Percentiles rank a stretch among this genome's conserved stretches.
Evolutionary conservation across 2,329 filamentous ascomycete species (phyloP).

Genomic region (Phyllosticta citribraziliensis): DNA sequence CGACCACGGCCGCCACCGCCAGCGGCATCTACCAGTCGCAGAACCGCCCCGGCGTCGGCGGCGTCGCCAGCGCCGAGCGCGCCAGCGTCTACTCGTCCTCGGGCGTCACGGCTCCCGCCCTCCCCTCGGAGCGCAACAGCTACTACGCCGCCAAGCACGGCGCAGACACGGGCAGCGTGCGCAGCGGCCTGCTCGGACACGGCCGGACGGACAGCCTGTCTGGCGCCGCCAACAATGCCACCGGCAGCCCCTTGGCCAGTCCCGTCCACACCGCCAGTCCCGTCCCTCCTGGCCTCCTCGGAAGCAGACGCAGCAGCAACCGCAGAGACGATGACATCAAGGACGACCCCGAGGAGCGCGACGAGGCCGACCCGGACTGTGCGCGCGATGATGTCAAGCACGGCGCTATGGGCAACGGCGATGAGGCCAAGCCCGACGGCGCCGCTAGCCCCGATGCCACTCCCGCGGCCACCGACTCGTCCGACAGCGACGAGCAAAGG

Average conservation of each 20-base stretch:
- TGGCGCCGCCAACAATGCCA: slow-evolving; percentile 49
- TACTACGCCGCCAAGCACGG: slow-evolving; percentile 54
- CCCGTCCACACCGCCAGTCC: slow-evolving; percentile 15
- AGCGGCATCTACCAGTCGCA: slow-evolving; percentile 44
- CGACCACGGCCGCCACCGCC: slow-evolving; percentile 32
- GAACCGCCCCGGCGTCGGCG: slow-evolving; percentile 43
- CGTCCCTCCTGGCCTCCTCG: slow-evolving; percentile 3
- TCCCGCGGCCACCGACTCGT: neutral
- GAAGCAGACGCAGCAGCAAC: slow-evolving; percentile 9
- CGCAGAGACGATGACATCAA: slow-evolving; percentile 6
- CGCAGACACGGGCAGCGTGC: slow-evolving; percentile 63
- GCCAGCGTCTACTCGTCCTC: slow-evolving; percentile 73
- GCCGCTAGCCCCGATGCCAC: neutral
- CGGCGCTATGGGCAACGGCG: neutral
- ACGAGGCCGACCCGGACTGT: neutral
- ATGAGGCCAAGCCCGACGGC: neutral
- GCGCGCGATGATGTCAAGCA: neutral
- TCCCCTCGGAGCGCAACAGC: slow-evolving; percentile 70
- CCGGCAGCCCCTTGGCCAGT: slow-evolving; percentile 53
- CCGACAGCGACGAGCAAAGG: neutral
- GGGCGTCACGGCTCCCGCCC: slow-evolving; percentile 46
- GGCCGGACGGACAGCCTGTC: slow-evolving; percentile 71
- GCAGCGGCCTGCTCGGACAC: slow-evolving; percentile 69
- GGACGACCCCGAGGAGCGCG: slow-evolving; percentile 6
- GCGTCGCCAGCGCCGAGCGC: slow-evolving; percentile 53